Evolutionary conservation across 2,329 filamentous ascomycete genomes (phyloP).

Genomic region (Sporothrix pseudoabietina): DNA sequence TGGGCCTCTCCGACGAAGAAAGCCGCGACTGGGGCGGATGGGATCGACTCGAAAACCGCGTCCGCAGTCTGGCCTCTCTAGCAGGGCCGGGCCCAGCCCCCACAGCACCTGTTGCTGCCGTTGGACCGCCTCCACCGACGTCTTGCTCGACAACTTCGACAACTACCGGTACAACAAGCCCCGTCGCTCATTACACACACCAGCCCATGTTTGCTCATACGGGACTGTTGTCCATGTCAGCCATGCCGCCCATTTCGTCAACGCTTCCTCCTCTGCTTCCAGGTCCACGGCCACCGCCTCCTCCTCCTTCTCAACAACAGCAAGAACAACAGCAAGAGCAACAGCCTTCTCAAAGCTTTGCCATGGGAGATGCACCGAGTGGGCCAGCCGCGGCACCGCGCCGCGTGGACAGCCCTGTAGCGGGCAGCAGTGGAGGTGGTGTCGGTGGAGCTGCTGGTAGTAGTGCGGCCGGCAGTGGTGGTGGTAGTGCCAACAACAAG

Average conservation of each 20-base stretch:
- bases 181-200: slow-evolving; percentile 27
- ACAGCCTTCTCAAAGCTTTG: not conserved
- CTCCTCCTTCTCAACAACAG: not conserved
- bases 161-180: slow-evolving; percentile 22
- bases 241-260: not conserved
- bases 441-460: slow-evolving; percentile 19
- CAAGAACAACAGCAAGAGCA: not conserved
- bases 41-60: slow-evolving; percentile 68
- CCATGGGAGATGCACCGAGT: not conserved
- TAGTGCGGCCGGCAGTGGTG: slow-evolving; percentile 27
- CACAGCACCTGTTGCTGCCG: slow-evolving; percentile 31
- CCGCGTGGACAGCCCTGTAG: slow-evolving; percentile 35
- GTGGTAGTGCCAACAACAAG: slow-evolving; percentile 44
- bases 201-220: slow-evolving; percentile 21
- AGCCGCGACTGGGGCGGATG: slow-evolving; percentile 77
- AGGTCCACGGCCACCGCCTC: not conserved
- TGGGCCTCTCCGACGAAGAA: slow-evolving; percentile 59
- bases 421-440: not conserved
- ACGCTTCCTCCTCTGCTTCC: not conserved
- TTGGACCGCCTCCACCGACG: not conserved
- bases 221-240: slow-evolving; percentile 26
- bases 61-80: slow-evolving; percentile 56
- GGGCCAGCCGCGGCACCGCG: not conserved
- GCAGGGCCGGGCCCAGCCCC: slow-evolving; percentile 35
- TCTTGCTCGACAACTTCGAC: slow-evolving; percentile 22